A percentile compares a stretch with the other conserved stretches of the same genome.
These are phyloP conservation scores for Talaromyces sp. DNA, from an alignment of 2,329 filamentous ascomycete genomes.

Conservation along the genomic window DNA sequence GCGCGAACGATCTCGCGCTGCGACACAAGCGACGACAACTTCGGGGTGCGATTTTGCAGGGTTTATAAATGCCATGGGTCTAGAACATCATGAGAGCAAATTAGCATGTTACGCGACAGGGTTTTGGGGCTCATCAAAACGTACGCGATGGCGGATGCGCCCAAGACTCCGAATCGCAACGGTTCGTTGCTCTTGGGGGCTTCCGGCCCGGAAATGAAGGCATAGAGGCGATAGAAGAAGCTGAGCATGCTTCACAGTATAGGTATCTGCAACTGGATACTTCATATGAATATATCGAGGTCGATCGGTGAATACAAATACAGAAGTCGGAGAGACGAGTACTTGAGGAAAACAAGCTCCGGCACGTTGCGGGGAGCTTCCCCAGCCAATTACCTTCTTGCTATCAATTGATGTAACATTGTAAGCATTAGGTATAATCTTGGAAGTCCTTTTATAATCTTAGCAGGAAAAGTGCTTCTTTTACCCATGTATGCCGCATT, in stretches of 20 bases:
- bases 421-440: not conserved
- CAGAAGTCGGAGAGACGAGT: not conserved
- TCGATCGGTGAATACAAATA: not conserved
- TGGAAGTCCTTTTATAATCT: not conserved
- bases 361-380: not conserved
- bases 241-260: not conserved
- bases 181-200: not conserved
- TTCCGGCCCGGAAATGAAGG: constrained; percentile 1
- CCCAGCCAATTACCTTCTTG: not conserved
- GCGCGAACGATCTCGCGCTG: constrained; percentile 43
- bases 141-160: constrained; percentile 7
- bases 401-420: too few relatives aligned
- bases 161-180: constrained; percentile 7
- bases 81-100: not conserved
- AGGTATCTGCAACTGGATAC: not conserved
- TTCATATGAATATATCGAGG: not conserved
- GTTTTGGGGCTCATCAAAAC: not conserved
- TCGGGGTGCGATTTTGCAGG: constrained; percentile 50
- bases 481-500: not conserved
- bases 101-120: not conserved
- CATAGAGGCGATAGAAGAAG: constrained; percentile 5
- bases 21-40: constrained; percentile 47
- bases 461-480: not conserved
- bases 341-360: not conserved
- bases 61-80: constrained; percentile 24